Percentiles rank a stretch among this genome's conserved stretches.
Evolutionary conservation across 2,329 filamentous ascomycete species (phyloP).

Genomic region (Shiraia bambusicola): DNA sequence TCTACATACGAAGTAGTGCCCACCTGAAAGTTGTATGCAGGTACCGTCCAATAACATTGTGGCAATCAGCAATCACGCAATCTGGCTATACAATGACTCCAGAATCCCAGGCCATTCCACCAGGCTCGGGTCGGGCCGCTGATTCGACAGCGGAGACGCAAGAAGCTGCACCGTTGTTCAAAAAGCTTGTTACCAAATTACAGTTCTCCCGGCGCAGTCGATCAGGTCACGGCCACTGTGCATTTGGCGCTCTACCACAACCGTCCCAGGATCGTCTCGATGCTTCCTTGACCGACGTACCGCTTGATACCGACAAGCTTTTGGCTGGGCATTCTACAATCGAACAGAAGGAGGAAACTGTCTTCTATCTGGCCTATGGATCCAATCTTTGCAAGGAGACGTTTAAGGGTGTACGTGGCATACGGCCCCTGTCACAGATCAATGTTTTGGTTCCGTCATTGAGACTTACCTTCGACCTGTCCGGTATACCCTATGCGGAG

Average conservation of each 20-base stretch:
- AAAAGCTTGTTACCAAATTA: constrained; percentile 13
- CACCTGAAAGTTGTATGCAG: constrained; percentile 8
- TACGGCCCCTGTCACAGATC: constrained; percentile 76
- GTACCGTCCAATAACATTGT: constrained; percentile 22
- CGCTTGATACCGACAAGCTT: constrained; percentile 23
- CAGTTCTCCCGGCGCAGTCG: constrained; percentile 8
- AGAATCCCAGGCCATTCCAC: constrained; percentile 6
- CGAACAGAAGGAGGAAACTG: constrained; percentile 39
- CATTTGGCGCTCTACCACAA: constrained; percentile 21
- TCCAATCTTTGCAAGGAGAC: constrained; percentile 82
- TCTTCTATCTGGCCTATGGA: constrained; percentile 68
- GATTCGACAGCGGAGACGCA: constrained; percentile 4
- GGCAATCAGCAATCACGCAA: constrained; percentile 32
- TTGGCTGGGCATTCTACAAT: constrained; percentile 11
- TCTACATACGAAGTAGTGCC: constrained; percentile 11
- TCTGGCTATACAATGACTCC: constrained; percentile 24
- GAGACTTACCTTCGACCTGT: constrained; percentile 78
- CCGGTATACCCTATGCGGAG: constrained; percentile 82
- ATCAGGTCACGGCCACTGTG: constrained; percentile 7
- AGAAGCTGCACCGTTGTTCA: constrained; percentile 7
- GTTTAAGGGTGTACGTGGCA: constrained; percentile 75
- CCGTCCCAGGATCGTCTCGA: constrained; percentile 34
- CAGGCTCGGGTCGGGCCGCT: constrained; percentile 7
- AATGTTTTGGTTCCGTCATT: constrained; percentile 81
- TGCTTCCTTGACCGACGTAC: constrained; percentile 33